Evolutionary conservation across 352 stramenopile species (phyloP), one percentile per base, ranked within the genome.

Genomic region (Pythium pyrilobum): DNA sequence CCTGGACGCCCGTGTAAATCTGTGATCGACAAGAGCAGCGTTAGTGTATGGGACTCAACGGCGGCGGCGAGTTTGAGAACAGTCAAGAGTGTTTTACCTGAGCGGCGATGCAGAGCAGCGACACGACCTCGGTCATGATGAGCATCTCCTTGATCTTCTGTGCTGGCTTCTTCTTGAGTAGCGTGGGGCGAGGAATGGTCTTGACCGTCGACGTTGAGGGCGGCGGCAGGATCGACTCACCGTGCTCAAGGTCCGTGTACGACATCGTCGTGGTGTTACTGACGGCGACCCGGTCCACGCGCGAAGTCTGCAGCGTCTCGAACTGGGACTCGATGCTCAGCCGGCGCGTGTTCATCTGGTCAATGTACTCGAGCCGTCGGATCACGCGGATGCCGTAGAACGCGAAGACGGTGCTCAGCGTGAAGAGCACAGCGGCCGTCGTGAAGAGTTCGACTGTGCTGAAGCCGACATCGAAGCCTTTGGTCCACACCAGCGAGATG

Each of bases 91-190:
- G n/a, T n/a, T n/a, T n/a, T n/a, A 85, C 64, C 61, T 82, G 69
- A 0, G 60, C 66, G 2, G 46, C 60, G 34, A 77, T 54, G 38
- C 69, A 76, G n/a, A 82, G 25, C 4, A 75, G 16, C 13, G 71
- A 65, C 15, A 79, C 55, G 3, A 49, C 54, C 40, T 80, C 72
- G 0, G 64, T 77, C 18, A 87, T 58, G 21, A 83, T 24, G 7
- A 87, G 53, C 44, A 85, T 75, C 34, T 74, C 71, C 15, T 68
- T 69, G 58, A 87, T 87, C 43, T 64, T 61, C 7, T 44, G 66
- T 16, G 52, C 49, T 23, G 33, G 67, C 41, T 58, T 82, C 47
- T 67, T 71, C 56, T 52, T 65, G 6, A 53, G 56, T 10, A 27
- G 16, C 2, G 1, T n/a, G 3, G 16, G 34, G 18, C 32, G 42